phyloP scores from a whole-genome alignment of 169 alveolate genomes.

The Plasmodium gonderi region DNA sequence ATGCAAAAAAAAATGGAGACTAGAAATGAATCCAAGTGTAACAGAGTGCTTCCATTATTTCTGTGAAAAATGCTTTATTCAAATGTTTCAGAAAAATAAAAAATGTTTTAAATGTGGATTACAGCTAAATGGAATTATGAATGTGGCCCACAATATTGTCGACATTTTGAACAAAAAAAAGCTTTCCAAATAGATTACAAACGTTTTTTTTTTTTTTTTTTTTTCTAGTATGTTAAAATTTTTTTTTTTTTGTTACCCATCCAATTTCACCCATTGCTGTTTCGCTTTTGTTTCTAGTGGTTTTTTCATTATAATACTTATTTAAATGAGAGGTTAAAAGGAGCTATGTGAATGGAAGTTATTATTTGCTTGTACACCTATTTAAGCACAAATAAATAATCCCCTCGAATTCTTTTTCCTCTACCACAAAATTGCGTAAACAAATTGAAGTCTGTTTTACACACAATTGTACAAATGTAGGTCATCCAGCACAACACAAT shows the following conservation, averaged over 20 bases:
- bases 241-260: neutral
- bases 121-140: conserved; percentile 91
- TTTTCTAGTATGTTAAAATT: neutral
- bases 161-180: conserved; percentile 77
- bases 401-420: neutral
- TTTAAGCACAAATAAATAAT: neutral
- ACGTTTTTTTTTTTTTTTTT: neutral
- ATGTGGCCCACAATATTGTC: conserved; percentile 82
- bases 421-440: neutral
- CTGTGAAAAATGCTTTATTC: conserved; percentile 94
- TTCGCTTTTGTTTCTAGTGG: neutral
- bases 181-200: neutral
- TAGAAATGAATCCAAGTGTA: conserved; percentile 89
- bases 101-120: conserved; percentile 90
- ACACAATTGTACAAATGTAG: neutral
- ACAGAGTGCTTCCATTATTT: conserved; percentile 94
- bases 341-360: neutral
- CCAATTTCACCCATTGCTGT: neutral
- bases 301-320: neutral
- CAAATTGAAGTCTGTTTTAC: neutral
- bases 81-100: conserved; percentile 84
- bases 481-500: neutral
- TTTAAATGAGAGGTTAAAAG: neutral
- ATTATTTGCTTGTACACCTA: neutral
- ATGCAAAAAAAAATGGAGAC: conserved; percentile 89